Conservation (phyloP, 2,329 filamentous ascomycete species). For the Aspergillus fischeri region DNA sequence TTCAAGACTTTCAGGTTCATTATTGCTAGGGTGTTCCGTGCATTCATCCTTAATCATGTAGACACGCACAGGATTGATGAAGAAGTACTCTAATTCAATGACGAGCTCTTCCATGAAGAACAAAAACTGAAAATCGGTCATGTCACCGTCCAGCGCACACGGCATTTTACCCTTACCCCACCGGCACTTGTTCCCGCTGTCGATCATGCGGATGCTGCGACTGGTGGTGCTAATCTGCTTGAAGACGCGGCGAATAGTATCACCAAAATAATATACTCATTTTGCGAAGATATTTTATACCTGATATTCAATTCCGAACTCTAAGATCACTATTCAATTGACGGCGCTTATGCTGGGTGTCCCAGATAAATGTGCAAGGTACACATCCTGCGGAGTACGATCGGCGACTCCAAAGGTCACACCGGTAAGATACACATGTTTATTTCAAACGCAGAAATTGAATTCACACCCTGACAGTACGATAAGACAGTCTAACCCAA, state of each 20-base stretch:
- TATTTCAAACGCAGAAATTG: background rate
- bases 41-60: background rate
- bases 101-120: no score
- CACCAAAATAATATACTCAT: background rate
- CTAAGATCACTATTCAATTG: background rate
- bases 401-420: background rate
- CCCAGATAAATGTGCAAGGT: background rate
- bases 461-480: background rate
- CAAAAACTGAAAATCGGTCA: background rate
- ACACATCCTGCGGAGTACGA: background rate
- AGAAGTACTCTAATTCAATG: background rate
- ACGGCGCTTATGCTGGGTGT: background rate
- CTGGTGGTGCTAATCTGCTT: background rate
- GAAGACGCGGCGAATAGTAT: background rate
- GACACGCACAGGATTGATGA: background rate
- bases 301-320: background rate
- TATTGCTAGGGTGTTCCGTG: constrained; percentile 3
- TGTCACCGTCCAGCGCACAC: background rate
- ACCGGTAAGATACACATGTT: background rate
- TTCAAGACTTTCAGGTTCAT: constrained; percentile 9
- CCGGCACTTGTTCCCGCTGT: background rate
- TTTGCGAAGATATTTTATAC: background rate
- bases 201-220: background rate
- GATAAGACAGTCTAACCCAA: background rate
- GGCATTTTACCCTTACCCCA: background rate